These are phyloP conservation scores for Ocimum tenuiflorum DNA, from an alignment of 257 asterid species.

Conservation along the genomic window DNA sequence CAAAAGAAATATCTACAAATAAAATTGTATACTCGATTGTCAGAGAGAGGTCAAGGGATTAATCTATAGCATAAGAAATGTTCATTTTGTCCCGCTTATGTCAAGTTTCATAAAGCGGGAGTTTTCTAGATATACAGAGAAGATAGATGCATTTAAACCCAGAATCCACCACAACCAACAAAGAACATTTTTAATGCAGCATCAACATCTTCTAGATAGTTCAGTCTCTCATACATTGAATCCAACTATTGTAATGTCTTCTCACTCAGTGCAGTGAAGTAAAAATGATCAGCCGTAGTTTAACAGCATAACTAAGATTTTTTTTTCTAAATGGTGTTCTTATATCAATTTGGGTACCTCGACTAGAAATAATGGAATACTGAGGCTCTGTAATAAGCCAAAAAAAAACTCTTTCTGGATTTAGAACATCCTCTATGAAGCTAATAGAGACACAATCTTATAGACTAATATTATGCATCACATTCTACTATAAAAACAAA, in stretches of 20 bases:
- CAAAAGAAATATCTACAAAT: background rate
- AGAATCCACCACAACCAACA: background rate
- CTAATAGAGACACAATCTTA: background rate
- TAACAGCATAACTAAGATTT: background rate
- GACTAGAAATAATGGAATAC: background rate
- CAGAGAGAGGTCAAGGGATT: background rate
- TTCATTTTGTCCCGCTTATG: background rate
- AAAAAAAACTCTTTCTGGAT: background rate
- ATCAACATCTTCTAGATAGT: background rate
- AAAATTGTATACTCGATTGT: background rate
- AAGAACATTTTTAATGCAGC: background rate
- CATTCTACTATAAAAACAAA: constrained; percentile 2
- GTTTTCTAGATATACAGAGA: background rate
- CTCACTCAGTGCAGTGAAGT: background rate
- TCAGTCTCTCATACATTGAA: background rate
- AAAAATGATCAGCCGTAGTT: background rate
- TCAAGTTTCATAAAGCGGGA: background rate
- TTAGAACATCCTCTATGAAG: background rate
- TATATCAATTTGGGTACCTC: no score
- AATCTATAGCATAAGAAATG: background rate
- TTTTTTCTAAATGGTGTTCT: background rate
- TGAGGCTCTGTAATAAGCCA: background rate
- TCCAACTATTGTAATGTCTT: background rate
- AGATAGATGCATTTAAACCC: background rate
- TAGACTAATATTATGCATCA: background rate